phyloP scores from a whole-genome alignment of 257 asterid genomes.

The Nicotiana knightiana region DNA sequence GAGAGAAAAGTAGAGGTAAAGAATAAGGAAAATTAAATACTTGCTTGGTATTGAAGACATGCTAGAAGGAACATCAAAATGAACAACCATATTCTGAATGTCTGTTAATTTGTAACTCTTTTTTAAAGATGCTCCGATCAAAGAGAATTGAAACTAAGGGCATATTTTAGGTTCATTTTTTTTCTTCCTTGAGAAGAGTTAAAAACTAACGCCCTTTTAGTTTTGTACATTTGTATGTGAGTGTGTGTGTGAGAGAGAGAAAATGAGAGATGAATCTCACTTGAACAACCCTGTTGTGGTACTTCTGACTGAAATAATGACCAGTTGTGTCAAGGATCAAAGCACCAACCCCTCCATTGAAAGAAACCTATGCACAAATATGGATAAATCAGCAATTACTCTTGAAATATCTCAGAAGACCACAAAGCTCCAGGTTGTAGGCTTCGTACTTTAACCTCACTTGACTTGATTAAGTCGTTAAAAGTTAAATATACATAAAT shows the following conservation, averaged over 20 bases:
- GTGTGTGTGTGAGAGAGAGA: background rate
- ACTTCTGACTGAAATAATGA: constrained; percentile 83
- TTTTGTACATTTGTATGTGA: background rate
- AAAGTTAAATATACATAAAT: background rate
- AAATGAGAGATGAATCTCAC: constrained; percentile 30
- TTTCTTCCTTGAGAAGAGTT: background rate
- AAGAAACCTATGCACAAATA: constrained; percentile 56
- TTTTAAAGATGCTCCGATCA: background rate
- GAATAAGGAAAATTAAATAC: background rate
- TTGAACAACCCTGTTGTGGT: constrained; percentile 83
- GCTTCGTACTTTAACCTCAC: background rate
- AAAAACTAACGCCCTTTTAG: background rate
- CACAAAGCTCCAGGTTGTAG: background rate
- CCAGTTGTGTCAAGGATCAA: constrained; percentile 86
- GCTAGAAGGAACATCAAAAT: background rate
- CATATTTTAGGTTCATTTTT: too few species aligned
- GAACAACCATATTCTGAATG: background rate
- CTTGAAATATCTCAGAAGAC: background rate
- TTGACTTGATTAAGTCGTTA: background rate
- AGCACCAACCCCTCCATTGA: constrained; percentile 76
- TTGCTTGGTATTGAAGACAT: background rate
- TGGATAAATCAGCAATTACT: constrained; percentile 10
- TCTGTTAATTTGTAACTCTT: background rate
- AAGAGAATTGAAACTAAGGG: background rate
- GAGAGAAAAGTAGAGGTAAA: background rate